Evolutionary conservation across 371 early-diverging fungal genomes (phyloP).

Genomic region (Choanephora cucurbitarum): DNA sequence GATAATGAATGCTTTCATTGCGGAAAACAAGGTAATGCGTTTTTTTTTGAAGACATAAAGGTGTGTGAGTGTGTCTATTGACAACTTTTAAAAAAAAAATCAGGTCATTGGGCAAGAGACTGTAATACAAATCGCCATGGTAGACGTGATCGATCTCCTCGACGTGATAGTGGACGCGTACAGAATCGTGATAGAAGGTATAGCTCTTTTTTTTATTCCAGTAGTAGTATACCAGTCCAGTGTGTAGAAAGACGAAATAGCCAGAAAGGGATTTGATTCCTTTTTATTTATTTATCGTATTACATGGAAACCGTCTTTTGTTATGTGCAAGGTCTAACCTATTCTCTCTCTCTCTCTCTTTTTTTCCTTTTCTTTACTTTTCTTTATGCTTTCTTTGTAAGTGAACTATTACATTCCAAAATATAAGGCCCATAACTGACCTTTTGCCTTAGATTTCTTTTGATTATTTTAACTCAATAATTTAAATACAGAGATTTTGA

Average conservation of each 20-base stretch:
- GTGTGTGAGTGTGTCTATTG: background rate
- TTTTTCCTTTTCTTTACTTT: constrained; percentile 4
- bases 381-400: too few species aligned
- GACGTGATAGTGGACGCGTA: constrained; percentile 18
- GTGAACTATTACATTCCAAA: too few species aligned
- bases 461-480: constrained; percentile 1
- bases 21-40: constrained; percentile 58
- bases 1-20: constrained; percentile 69
- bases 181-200: constrained; percentile 45
- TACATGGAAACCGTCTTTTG: constrained; percentile 9
- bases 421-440: too few species aligned
- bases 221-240: constrained; percentile 19
- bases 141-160: constrained; percentile 34
- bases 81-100: too few species aligned
- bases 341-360: constrained; percentile 16
- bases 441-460: background rate
- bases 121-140: constrained; percentile 51
- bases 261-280: background rate
- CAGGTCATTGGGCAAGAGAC: constrained; percentile 80
- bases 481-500: constrained; percentile 17
- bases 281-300: constrained; percentile 2
- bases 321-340: constrained; percentile 16
- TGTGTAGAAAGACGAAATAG: constrained; percentile 12
- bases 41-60: too few species aligned
- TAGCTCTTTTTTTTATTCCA: constrained; percentile 16